Evolutionary conservation across 2,329 filamentous ascomycete species (phyloP), one percentile per base, ranked within the genome.

Genomic region (Phaeoacremonium minimum): DNA sequence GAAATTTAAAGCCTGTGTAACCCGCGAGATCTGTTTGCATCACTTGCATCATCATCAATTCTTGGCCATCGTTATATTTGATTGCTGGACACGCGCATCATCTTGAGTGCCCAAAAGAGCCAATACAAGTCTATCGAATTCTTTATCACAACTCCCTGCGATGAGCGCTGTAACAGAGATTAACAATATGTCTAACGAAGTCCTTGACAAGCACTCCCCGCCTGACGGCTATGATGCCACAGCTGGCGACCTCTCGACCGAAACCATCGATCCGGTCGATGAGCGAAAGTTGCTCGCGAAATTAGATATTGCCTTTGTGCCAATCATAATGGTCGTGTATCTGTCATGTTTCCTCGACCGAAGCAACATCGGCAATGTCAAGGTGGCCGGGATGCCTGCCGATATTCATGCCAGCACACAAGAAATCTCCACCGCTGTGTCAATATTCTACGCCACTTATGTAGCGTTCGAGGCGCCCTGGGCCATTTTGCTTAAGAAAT

Each of bases 221-320:
- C n/a, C 22, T n/a, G 22, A n/a, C 22, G 22, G n/a, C 22, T 9
- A n/a, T n/a, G 22, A 26, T 26, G n/a, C n/a, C n/a, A n/a, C n/a
- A n/a, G n/a, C n/a, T n/a, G n/a, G n/a, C n/a, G n/a, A n/a, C n/a
- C n/a, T n/a, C n/a, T 9, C 22, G 22, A n/a, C 22, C 22, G 22
- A 26, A n/a, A 26, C 22, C 22, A 26, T 26, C 50, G n/a, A 39
- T n/a, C 32, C 37, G n/a, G 34, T 33, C 39, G 53, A 63, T 13
- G 68, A 85, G 58, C 67, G 64, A 47, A 71, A 67, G 45, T 64
- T 87, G 16, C 64, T 85, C 30, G 67, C 75, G 37, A 58, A 59
- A 41, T 48, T 59, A 5, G 56, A 59, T 32, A 18, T 46, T 8
- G 49, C 45, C 18, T 50, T 58, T 11, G 47, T 55, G 4, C 56